These are phyloP conservation scores for Candida manassasensis DNA, from an alignment of 805 yeast genomes.

Conservation along the genomic window DNA sequence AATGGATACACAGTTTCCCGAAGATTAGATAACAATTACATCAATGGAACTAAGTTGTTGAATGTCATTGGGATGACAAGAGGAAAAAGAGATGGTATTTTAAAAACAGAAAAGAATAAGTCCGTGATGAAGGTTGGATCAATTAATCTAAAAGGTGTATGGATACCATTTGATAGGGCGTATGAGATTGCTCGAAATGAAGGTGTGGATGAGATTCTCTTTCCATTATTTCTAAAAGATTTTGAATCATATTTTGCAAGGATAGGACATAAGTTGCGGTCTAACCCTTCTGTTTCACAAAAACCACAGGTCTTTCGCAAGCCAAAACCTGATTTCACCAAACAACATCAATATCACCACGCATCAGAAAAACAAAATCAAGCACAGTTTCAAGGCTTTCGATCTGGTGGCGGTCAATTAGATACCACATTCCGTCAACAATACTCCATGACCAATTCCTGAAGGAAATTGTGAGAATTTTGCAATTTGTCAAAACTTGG, in stretches of 20 bases:
- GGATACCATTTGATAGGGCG: slow-evolving; percentile 54
- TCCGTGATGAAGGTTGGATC: slow-evolving; percentile 84
- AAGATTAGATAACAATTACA: slow-evolving; percentile 29
- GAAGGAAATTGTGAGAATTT: too few relatives aligned
- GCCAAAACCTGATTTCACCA: background rate
- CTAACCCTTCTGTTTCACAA: slow-evolving; percentile 6
- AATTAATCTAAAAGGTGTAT: slow-evolving; percentile 84
- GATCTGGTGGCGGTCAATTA: background rate
- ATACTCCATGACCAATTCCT: background rate
- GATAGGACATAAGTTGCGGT: slow-evolving; percentile 21
- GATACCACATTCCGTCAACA: background rate
- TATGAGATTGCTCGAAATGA: slow-evolving; percentile 37
- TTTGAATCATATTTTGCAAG: slow-evolving; percentile 22
- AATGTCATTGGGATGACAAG: slow-evolving; percentile 86
- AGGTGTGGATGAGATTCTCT: slow-evolving; percentile 28
- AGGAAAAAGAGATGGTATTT: slow-evolving; percentile 80
- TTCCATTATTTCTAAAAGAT: slow-evolving; percentile 31
- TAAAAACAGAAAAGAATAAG: slow-evolving; percentile 70
- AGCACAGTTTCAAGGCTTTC: background rate
- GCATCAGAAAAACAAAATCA: background rate
- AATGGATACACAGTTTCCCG: slow-evolving; percentile 30
- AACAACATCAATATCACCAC: background rate
- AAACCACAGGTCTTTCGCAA: background rate
- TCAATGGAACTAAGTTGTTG: slow-evolving; percentile 46
- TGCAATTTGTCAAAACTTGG: too few relatives aligned